A percentile compares a stretch with the other conserved stretches of the same genome.
Evolutionary conservation across 2,329 filamentous ascomycete genomes (phyloP).

Genomic region (Exophiala lecanii-corni): DNA sequence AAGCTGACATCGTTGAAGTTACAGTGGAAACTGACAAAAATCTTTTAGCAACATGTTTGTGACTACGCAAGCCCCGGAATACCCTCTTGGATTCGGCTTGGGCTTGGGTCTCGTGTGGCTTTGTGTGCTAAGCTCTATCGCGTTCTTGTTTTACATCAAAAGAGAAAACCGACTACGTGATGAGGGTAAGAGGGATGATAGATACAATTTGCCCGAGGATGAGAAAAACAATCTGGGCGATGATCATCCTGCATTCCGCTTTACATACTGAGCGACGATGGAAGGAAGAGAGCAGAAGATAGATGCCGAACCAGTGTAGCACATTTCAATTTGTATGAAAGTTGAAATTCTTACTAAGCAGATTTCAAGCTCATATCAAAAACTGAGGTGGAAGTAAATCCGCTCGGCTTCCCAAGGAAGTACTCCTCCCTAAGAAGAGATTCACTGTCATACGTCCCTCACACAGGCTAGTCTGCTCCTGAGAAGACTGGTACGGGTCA

Average conservation of each 20-base stretch:
- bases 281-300: background rate
- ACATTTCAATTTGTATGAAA: no score
- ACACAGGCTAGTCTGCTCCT: no score
- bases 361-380: no score
- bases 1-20: background rate
- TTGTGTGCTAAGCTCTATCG: conserved; percentile 30
- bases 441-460: no score
- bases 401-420: no score
- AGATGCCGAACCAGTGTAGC: no score
- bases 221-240: conserved; percentile 33
- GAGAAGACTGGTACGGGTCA: no score
- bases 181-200: conserved; percentile 26
- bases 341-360: no score
- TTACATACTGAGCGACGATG: conserved; percentile 30
- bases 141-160: conserved; percentile 32
- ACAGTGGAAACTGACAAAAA: conserved; percentile 5
- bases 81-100: conserved; percentile 36
- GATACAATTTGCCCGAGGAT: conserved; percentile 25
- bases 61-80: conserved; percentile 32
- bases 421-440: no score
- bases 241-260: conserved; percentile 33
- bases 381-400: no score
- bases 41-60: conserved; percentile 35
- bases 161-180: conserved; percentile 33
- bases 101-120: conserved; percentile 35